Base-by-base conservation (phyloP, 2,329 filamentous ascomycete genomes). In the Xylaria sp. region DNA sequence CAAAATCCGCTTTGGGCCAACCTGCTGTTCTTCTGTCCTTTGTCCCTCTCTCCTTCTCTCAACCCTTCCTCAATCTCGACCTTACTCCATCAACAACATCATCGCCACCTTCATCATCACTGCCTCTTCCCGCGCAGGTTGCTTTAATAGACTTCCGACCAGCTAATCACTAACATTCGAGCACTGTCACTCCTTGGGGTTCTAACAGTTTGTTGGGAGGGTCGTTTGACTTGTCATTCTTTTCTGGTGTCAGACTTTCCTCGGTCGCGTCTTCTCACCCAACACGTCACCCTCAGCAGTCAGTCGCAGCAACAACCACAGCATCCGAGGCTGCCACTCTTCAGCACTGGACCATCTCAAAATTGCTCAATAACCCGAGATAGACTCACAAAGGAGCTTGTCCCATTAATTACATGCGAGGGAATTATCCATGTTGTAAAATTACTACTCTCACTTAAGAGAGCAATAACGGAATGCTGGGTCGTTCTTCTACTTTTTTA, bases 381-480 rank as follows among this genome's bases (percentile, higher is more conserved):
- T 67, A 67, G 65, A 65, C 63, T 67, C 63, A 58, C 54, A 61
- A 50, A 61, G n/a, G 46, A 57, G 40, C 38, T 53, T 61, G 54
- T 58, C 43, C 59, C 50, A 65, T 63, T 65, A 65, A 61, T 67
- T 63, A 60, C 53, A 63, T 67, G 63, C 65, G 60, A 63, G 56
- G 57, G 49, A 62, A 56, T 40, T 40, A 49, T 63, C 65, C 63
- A 69, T 72, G 63, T 69, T 69, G 71, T 73, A 73, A 73, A 71
- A 63, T 70, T 66, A 65, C 67, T 66, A 37, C 70, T 71, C 70
- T 72, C 71, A 71, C 59, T 67, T 69, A 73, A 72, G 71, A 67
- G 71, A 71, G 67, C 63, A 70, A n/a, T 71, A 69, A 71, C 67
- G 60, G 67, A 60, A 45, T 58, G 51, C 66, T 70, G 63, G 62